Conservation (phyloP, 1,139 yeast genomes). For the Scheffersomyces cryptocercus region DNA sequence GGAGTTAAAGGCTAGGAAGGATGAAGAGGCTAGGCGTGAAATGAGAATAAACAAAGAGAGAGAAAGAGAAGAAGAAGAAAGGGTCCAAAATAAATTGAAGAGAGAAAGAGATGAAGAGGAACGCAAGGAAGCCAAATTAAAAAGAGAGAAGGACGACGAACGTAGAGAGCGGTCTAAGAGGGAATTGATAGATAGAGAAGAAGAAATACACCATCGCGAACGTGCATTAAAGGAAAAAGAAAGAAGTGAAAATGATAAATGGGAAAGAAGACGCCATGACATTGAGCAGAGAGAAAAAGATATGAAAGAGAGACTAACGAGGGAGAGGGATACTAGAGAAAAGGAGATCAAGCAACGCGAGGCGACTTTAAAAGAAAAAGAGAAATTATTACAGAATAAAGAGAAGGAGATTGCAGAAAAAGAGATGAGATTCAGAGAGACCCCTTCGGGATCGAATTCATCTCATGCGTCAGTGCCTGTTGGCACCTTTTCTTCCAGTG, state of each 20-base stretch:
- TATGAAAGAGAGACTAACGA: not conserved
- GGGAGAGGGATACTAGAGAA: conserved; percentile 3
- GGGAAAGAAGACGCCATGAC: not conserved
- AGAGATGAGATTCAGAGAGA: conserved; percentile 20
- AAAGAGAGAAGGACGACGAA: conserved; percentile 1
- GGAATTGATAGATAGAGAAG: conserved; percentile 2
- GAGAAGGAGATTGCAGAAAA: conserved; percentile 43
- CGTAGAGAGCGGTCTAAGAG: not conserved
- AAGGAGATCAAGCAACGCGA: conserved; percentile 11
- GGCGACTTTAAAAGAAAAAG: conserved; percentile 11
- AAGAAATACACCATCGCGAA: not conserved
- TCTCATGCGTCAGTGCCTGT: not conserved
- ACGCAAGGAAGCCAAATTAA: conserved; percentile 2
- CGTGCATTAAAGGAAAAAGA: not conserved
- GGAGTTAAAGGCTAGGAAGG: conserved; percentile 2
- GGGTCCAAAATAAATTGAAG: conserved; percentile 3
- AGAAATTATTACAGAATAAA: conserved; percentile 10
- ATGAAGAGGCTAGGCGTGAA: conserved; percentile 2
- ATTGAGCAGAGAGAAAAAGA: not conserved
- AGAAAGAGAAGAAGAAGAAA: conserved; percentile 4
- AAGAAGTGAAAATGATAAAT: not conserved
- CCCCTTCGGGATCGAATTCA: conserved; percentile 1
- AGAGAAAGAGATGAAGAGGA: conserved; percentile 5
- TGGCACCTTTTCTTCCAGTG: not conserved
- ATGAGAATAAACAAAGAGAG: conserved; percentile 3